phyloP scores from a whole-genome alignment of 2,329 filamentous ascomycete genomes.

The Mycocentrospora acerina region DNA sequence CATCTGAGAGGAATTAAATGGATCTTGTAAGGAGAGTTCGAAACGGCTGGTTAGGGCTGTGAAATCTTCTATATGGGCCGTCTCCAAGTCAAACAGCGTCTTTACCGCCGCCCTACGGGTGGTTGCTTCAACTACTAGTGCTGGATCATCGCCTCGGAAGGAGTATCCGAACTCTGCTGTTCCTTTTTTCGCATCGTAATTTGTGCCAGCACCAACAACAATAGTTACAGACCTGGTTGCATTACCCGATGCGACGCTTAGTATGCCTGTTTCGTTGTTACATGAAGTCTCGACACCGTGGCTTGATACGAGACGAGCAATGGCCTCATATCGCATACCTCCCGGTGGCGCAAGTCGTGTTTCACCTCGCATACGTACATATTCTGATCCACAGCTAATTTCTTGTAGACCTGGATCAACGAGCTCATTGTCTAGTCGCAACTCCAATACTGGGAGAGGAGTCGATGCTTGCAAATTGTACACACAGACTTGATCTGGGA shows the following conservation, averaged over 20 bases:
- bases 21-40: slow-evolving; percentile 49
- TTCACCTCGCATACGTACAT: slow-evolving; percentile 20
- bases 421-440: slow-evolving; percentile 49
- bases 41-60: slow-evolving; percentile 44
- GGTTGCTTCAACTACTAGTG: slow-evolving; percentile 37
- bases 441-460: slow-evolving; percentile 44
- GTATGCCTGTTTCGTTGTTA: slow-evolving; percentile 4
- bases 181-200: slow-evolving; percentile 55
- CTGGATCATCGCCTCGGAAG: slow-evolving; percentile 53
- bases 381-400: slow-evolving; percentile 39
- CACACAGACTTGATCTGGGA: slow-evolving; percentile 46
- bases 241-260: slow-evolving; percentile 10
- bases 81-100: slow-evolving; percentile 32
- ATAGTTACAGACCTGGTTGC: slow-evolving; percentile 37
- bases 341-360: slow-evolving; percentile 45
- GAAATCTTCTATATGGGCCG: slow-evolving; percentile 48
- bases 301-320: slow-evolving; percentile 31
- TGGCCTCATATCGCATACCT: slow-evolving; percentile 50
- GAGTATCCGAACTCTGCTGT: slow-evolving; percentile 48
- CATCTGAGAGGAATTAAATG: slow-evolving; percentile 40
- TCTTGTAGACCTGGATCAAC: slow-evolving; percentile 30
- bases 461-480: slow-evolving; percentile 36
- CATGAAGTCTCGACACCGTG: slow-evolving; percentile 17
- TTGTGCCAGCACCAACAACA: slow-evolving; percentile 49
- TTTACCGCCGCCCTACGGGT: slow-evolving; percentile 40